Evolutionary conservation across 805 yeast genomes (phyloP), one percentile per base, ranked within the genome.

Genomic region (Wickerhamomyces kurtzmanii): DNA sequence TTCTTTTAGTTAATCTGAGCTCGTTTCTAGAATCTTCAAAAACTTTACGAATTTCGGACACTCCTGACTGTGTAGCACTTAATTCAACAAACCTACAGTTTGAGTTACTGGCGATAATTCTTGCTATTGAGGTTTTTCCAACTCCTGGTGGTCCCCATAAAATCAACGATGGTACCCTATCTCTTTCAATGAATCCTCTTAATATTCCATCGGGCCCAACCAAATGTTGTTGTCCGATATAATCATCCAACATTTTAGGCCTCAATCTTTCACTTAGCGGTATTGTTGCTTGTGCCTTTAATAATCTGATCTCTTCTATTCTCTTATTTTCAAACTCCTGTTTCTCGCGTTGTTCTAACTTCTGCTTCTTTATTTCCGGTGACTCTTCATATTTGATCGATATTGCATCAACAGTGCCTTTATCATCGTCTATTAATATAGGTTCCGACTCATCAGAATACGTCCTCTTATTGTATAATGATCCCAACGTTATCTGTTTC

Each of bases 101-200:
- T 6, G 57, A 51, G 1, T 44, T 39, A 17, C 44, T 40, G 5
- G 62, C 42, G 6, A 64, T 37, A 12, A 67, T 47, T n/a, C 80
- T 51, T 0, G 94, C 91, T 16, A 91, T 48, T 0, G 96, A 79
- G 0, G 98, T 91, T 47, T 91, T 91, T 0, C 63, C 89, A 3
- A 85, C 87, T 0, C 98, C 98, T 2, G 96, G 94, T 1, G 94
- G 94, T 0, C 99, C 99, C 82, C 91, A 81, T 5, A 91, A 55
- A 2, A 91, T 73, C 73, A 91, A 65, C 0, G 96, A 85, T 1
- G 96, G 96, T 6, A 82, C 59, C 26, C 63, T 59, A n/a, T 78
- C 53, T 12, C 67, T 55, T 20, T 66, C 62, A 2, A 87, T 62
- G 34, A 81, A 81, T 24, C 75, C 75, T 16, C 73, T 56, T 3